Evolutionary conservation across 2,329 filamentous ascomycete genomes (phyloP), one percentile per base, ranked within the genome.

Genomic region (Fusarium heterosporum): DNA sequence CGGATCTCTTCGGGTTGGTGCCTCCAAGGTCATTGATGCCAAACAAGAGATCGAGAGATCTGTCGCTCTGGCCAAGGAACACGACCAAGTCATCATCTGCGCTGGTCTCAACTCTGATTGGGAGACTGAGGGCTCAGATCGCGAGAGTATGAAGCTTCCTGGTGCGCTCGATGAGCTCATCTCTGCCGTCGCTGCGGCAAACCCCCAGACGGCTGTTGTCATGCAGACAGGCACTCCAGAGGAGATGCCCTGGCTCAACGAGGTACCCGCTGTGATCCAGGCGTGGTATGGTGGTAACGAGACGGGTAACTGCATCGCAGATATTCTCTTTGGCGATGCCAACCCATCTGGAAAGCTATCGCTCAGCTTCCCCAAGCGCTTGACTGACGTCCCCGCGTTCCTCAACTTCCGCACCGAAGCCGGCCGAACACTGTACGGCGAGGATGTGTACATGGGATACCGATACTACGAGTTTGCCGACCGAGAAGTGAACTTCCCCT

Each of bases 251-350:
- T 92, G 89, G 89, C 81, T 86, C 2, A 74, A 80, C 16, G 77
- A 83, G 30, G 85, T 86, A 3, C 76, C 78, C 9, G 86, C 88
- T 3, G 80, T 94, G 3, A 74, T 93, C 2, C 90, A 95, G 72
- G 91, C 91, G 9, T 96, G 92, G 91, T 96, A 93, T 72, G 91
- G 92, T 61, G 92, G 93, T n/a, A 93, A 96, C 72, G 92, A 96
- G 79, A 90, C 90, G 7, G 93, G 92, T 8, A 93, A 94, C 73
- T 89, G 89, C 12, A 90, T 96, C 63, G 91, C 90, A 0, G 92
- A 95, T 68, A 84, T 95, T 2, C 81, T 95, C 17, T 91, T 92
- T 66, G 92, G 91, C 46, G 85, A 89, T 63, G 84, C 87, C 45
- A 93, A 91, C 73, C 92, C 92, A 0, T 89, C 87, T 42, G 92